A percentile compares a stretch with the other conserved stretches of the same genome.
These are phyloP conservation scores for Parastagonospora nodorum DNA, from an alignment of 2,329 filamentous ascomycete genomes.

Conservation along the genomic window DNA sequence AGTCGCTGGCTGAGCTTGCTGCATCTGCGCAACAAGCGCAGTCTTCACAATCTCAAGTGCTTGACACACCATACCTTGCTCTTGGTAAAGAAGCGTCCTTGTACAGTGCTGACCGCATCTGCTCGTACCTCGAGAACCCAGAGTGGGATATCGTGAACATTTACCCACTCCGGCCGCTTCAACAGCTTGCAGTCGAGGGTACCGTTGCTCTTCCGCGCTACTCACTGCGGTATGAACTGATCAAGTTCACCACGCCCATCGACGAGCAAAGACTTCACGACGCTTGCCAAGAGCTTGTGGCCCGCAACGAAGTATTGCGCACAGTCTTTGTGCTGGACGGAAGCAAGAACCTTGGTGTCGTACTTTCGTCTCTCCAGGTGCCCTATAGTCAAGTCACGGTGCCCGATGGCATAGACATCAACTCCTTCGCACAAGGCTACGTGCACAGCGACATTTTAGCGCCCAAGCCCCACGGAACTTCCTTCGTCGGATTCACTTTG, in stretches of 20 bases:
- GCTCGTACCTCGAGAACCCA: constrained; percentile 57
- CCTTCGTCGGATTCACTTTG: constrained; percentile 46
- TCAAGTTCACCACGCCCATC: constrained; percentile 62
- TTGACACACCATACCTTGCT: constrained; percentile 58
- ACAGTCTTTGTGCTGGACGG: constrained; percentile 65
- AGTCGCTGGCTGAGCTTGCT: constrained; percentile 47
- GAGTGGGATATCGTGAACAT: constrained; percentile 61
- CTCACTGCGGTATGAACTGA: constrained; percentile 67
- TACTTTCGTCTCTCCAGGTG: constrained; percentile 60
- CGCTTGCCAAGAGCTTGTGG: constrained; percentile 62
- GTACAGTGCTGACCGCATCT: constrained; percentile 57
- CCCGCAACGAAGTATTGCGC: constrained; percentile 66
- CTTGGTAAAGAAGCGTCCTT: constrained; percentile 51
- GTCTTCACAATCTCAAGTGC: constrained; percentile 14
- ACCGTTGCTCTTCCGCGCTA: constrained; percentile 64
- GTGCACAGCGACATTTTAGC: constrained; percentile 62
- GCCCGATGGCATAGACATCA: constrained; percentile 55
- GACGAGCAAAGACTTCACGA: constrained; percentile 55
- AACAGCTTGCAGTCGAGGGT: constrained; percentile 63
- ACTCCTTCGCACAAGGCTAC: constrained; percentile 59
- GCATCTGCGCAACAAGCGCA: constrained; percentile 37
- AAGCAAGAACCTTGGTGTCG: constrained; percentile 60
- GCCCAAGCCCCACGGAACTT: constrained; percentile 61
- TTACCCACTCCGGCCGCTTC: constrained; percentile 63
- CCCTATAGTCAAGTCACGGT: constrained; percentile 50